Base-by-base conservation (phyloP, 2,329 filamentous ascomycete genomes). In the Colletotrichum orchidophilum region DNA sequence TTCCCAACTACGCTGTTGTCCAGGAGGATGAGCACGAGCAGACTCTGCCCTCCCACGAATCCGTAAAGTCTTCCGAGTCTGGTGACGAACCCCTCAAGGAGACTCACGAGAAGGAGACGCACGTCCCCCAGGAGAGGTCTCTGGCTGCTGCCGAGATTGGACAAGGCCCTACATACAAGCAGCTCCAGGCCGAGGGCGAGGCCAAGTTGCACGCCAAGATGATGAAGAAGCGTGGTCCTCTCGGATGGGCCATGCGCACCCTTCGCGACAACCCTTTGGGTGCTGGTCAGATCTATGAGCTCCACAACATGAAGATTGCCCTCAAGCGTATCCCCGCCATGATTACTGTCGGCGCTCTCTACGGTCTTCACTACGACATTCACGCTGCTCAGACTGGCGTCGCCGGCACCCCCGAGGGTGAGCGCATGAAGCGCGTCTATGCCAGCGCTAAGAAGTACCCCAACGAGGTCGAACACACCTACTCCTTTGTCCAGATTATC, bases 221-320 rank as follows among this genome's bases (percentile, higher is more conserved):
- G 64, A 82, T 88, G 67, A 83, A 88, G 80, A 87, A 85, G 69
- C 83, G 83, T 1, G 92, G 93, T 29, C 92, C 92, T 61, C 86
- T 96, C n/a, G 93, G 91, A 76, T 95, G 93, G 93, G 94, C 92
- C 46, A 93, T 96, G 91, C 92, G 93, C 75, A 89, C 86, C 61
- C 90, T 95, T 24, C 92, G 90, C 78, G 86, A 93, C 76, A 93
- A 95, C 84, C 92, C 90, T 58, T 88, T 94, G 82, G 92, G 92
- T 21, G 80, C 90, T 21, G 94, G 93, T 63, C 86, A 91, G 77
- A 87, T 95, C 74, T 94, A 96, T 83, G 93, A 96, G 82, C 76
- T 87, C 24, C 84, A 90, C 82, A 96, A 96, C 86, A 83, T 95
- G 73, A 87, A 86, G 78, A 87, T 87, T 61, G 71, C 91, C 26